A percentile compares a stretch with the other conserved stretches of the same genome.
Conservation (phyloP, 768 basidiomycete genomes). For the Rhizopogon rudus region DNA sequence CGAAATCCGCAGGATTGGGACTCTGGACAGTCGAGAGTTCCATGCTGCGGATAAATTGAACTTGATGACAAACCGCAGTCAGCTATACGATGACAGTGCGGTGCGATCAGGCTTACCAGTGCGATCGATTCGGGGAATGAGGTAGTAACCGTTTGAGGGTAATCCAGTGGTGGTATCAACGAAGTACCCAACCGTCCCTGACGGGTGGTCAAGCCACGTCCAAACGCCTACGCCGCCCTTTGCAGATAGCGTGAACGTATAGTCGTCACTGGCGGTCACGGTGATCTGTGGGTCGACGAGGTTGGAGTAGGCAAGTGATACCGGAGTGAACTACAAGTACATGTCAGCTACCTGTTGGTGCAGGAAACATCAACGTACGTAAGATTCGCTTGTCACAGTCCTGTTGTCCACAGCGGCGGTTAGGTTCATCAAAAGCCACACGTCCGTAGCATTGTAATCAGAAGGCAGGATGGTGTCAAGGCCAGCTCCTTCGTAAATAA, state of each 20-base stretch:
- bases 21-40: slow-evolving; percentile 33
- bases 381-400: slow-evolving; percentile 46
- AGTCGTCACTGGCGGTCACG: slow-evolving; percentile 24
- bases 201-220: slow-evolving; percentile 59
- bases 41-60: slow-evolving; percentile 35
- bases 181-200: slow-evolving; percentile 50
- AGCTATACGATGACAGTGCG: background rate
- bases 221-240: slow-evolving; percentile 49
- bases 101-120: slow-evolving; percentile 32
- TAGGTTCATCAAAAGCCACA: slow-evolving; percentile 48
- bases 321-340: slow-evolving; percentile 43
- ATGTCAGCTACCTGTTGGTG: background rate
- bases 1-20: slow-evolving; percentile 40
- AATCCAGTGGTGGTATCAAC: slow-evolving; percentile 35
- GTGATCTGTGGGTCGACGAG: slow-evolving; percentile 47
- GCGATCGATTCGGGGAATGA: slow-evolving; percentile 49
- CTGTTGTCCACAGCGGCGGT: slow-evolving; percentile 38
- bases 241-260: slow-evolving; percentile 49
- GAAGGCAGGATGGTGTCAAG: slow-evolving; percentile 41
- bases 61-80: slow-evolving; percentile 16
- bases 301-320: slow-evolving; percentile 39
- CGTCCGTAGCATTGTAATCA: slow-evolving; percentile 35
- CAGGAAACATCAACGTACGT: slow-evolving; percentile 29
- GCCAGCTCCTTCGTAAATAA: slow-evolving; percentile 36
- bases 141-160: slow-evolving; percentile 49